phyloP scores from a whole-genome alignment of 2,329 filamentous ascomycete genomes.

The Ophiostoma australiae region DNA sequence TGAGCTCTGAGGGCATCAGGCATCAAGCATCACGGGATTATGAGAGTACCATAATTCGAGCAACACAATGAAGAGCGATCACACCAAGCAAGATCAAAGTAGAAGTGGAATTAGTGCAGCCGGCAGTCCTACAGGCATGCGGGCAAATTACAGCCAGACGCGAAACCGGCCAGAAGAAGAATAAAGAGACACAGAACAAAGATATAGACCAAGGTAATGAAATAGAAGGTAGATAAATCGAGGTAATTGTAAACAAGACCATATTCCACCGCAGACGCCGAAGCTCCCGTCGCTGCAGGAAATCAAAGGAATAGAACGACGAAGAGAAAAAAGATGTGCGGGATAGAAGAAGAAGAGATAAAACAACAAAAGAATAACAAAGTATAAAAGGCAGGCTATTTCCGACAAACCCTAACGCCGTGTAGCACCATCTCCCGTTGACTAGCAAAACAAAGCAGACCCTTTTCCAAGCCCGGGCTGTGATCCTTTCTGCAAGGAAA shows the following conservation, averaged over 20 bases:
- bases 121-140: neutral
- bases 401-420: slow-evolving; percentile 8
- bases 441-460: slow-evolving; percentile 13
- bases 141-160: neutral
- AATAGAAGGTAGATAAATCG: neutral
- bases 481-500: neutral
- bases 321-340: neutral
- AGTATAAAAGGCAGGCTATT: neutral
- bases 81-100: neutral
- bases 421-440: neutral
- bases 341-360: neutral
- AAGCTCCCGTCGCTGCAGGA: slow-evolving; percentile 20
- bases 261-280: slow-evolving; percentile 17
- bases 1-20: neutral
- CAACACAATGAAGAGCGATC: neutral
- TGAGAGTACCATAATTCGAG: neutral
- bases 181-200: neutral
- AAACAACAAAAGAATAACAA: neutral
- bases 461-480: slow-evolving; percentile 8
- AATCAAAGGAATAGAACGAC: neutral
- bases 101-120: neutral
- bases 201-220: neutral
- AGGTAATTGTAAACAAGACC: slow-evolving; percentile 8
- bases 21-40: neutral
- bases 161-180: neutral